Base-by-base conservation (phyloP, 2,329 filamentous ascomycete genomes). In the Exophiala spinifera region DNA sequence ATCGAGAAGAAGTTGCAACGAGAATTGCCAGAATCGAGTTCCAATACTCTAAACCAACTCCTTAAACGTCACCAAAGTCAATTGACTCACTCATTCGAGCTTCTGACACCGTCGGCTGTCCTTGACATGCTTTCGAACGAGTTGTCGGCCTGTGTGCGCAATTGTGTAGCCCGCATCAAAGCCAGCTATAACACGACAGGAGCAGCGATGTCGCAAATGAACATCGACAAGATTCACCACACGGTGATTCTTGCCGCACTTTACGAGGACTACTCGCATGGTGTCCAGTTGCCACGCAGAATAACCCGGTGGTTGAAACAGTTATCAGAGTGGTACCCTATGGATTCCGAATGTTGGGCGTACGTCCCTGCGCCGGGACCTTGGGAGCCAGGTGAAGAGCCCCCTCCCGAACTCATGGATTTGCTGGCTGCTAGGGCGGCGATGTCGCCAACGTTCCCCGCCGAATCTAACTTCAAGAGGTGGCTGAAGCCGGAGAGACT, bases 301-400 rank as follows among this genome's bases (percentile, higher is more conserved):
- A 55, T 75, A 4, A 63, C 53, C 20, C 61, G 57, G 48, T 76
- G 73, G 73, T 59, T 69, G 15, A 50, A 63, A 42, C 56, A 63
- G 34, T 31, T 64, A 11, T 42, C 45, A 19, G 50, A 54, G 19
- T 62, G 61, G 54, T 64, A 64, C 42, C 67, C 67, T 7, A 64
- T 67, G 4, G 61, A 61, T 46, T 63, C 66, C 51, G 64, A 67
- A n/a, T 60, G 63, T 14, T 71, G 66, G 67, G 46, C 60, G 13
- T 61, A 60, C 40, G 62, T 64, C 10, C 62, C 62, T 17, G 15
- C 46, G 14, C 53, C 57, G 36, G 61, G 61, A 6, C 61, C 61
- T 8, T 64, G 58, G 56, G 23, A 33, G 11, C 49, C 53, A 7
- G 62, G 51, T 33, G 59, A 63, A 28, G 59, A 63, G 37, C 62